Conservation (phyloP, 2,329 filamentous ascomycete species). For the Albophoma yamanashiensis region DNA sequence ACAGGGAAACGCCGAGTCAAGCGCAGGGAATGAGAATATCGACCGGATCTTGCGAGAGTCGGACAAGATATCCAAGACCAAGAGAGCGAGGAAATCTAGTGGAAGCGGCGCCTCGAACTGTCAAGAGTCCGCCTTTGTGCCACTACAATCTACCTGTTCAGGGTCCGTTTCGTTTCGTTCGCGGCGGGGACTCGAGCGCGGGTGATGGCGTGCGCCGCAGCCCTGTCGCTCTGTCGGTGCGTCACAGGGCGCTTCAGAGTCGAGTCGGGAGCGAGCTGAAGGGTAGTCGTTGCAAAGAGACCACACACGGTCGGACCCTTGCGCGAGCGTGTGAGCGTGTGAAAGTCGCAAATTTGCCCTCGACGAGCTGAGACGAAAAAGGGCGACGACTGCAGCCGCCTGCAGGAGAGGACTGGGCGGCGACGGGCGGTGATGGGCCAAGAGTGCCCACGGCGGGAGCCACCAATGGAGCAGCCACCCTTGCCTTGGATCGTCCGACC, state of each 20-base stretch:
- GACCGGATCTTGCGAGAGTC: neutral
- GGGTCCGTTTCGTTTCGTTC: neutral
- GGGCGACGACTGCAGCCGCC: neutral
- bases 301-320: neutral
- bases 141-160: neutral
- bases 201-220: neutral
- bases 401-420: neutral
- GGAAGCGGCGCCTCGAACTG: neutral
- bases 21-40: neutral
- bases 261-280: neutral
- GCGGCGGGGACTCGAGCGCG: neutral
- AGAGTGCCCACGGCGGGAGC: constrained; percentile 1
- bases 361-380: neutral
- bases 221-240: neutral
- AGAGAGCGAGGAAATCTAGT: neutral
- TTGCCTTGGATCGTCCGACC: constrained; percentile 5
- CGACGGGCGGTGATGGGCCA: constrained; percentile 6
- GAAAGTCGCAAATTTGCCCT: neutral
- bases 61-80: neutral
- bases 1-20: neutral
- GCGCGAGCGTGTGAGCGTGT: neutral
- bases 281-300: neutral
- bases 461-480: constrained; percentile 8
- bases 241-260: neutral
- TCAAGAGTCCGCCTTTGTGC: neutral